Percentiles rank a stretch among this genome's conserved stretches.
Evolutionary conservation across 225 moss, liverwort and hornwort genomes (phyloP).

Genomic region (Lunularia cruciata): DNA sequence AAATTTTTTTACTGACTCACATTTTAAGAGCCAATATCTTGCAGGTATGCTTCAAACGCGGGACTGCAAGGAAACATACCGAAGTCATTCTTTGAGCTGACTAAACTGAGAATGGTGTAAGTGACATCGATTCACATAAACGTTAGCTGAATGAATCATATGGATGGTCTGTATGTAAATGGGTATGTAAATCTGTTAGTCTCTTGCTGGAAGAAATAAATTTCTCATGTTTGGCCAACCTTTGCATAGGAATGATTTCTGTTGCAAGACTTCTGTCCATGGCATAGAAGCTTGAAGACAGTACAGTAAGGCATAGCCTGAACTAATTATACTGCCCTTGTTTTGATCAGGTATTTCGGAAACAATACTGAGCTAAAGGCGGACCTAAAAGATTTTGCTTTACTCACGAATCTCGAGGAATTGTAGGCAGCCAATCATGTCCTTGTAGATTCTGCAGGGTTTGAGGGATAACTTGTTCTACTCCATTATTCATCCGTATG

Average conservation of each 20-base stretch:
- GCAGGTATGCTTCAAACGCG: conserved; percentile 2
- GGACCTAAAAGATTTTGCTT: not conserved
- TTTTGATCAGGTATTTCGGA: not conserved
- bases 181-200: no score
- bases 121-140: no score
- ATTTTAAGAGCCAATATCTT: not conserved
- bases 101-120: conserved; percentile 3
- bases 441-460: not conserved
- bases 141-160: no score
- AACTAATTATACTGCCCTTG: not conserved
- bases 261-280: no score
- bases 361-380: not conserved
- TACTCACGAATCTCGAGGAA: conserved; percentile 5
- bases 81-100: conserved; percentile 4
- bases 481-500: not conserved
- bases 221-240: no score
- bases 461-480: not conserved
- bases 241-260: no score
- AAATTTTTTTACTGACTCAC: not conserved
- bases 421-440: not conserved
- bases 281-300: no score
- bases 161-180: no score
- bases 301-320: no score
- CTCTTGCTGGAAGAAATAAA: no score
- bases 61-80: conserved; percentile 10